Evolutionary conservation across 768 basidiomycete genomes (phyloP).

Genomic region (Mycena belliarum): DNA sequence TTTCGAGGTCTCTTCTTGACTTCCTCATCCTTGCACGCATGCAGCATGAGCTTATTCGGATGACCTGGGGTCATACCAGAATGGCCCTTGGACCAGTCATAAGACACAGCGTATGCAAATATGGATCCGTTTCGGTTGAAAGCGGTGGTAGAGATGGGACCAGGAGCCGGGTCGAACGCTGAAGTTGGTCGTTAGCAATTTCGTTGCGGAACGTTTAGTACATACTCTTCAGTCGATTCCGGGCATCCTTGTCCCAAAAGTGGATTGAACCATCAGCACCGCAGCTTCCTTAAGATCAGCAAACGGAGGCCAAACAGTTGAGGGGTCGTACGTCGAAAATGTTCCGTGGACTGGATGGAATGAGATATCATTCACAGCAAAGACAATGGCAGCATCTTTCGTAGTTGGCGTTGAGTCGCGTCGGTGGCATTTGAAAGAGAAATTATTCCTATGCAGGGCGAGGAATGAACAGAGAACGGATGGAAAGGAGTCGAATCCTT

Average conservation of each 20-base stretch:
- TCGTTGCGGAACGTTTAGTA: slow-evolving; percentile 2
- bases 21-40: slow-evolving; percentile 86
- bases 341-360: slow-evolving; percentile 87
- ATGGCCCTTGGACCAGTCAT: slow-evolving; percentile 94
- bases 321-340: slow-evolving; percentile 73
- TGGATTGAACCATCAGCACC: slow-evolving; percentile 86
- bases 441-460: slow-evolving; percentile 57
- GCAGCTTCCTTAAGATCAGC: slow-evolving; percentile 30
- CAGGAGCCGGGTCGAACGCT: slow-evolving; percentile 76
- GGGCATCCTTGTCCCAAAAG: slow-evolving; percentile 94
- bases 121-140: slow-evolving; percentile 90
- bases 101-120: slow-evolving; percentile 90
- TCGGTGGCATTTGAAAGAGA: slow-evolving; percentile 86
- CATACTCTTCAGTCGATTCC: slow-evolving; percentile 88
- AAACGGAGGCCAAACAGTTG: slow-evolving; percentile 25
- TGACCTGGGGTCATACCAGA: slow-evolving; percentile 67
- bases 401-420: slow-evolving; percentile 54
- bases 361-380: slow-evolving; percentile 81
- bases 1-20: slow-evolving; percentile 66
- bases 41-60: slow-evolving; percentile 82
- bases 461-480: background rate
- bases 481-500: slow-evolving; percentile 22
- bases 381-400: slow-evolving; percentile 72
- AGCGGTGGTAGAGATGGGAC: slow-evolving; percentile 75
- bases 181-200: background rate